Percentiles rank a stretch among this genome's conserved stretches.
phyloP scores from a whole-genome alignment of 2,329 filamentous ascomycete genomes.

The Zymoseptoria brevis region DNA sequence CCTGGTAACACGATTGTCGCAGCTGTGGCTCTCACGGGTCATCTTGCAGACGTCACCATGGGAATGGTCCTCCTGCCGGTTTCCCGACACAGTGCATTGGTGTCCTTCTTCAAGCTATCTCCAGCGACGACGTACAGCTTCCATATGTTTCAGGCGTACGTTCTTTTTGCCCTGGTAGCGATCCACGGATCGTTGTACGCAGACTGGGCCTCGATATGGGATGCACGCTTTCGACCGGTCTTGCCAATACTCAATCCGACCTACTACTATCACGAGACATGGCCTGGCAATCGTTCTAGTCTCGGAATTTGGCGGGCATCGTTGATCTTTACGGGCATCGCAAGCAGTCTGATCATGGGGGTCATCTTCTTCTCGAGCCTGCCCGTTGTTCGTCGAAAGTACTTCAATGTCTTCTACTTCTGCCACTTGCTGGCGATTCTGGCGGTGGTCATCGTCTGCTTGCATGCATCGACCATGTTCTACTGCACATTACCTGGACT shows the following conservation, averaged over 20 bases:
- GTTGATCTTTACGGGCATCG: constrained; percentile 12
- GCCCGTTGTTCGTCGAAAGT: constrained; percentile 7
- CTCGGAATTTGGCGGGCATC: constrained; percentile 12
- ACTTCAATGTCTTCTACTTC: constrained; percentile 17
- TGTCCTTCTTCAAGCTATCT: constrained; percentile 11
- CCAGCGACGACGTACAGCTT: constrained; percentile 7
- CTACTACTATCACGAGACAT: constrained; percentile 11
- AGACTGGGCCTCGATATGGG: constrained; percentile 3
- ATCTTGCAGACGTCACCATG: constrained; percentile 11
- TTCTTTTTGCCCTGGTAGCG: constrained; percentile 3
- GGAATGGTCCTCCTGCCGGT: constrained; percentile 12
- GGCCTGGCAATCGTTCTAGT: constrained; percentile 8
- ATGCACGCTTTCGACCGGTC: constrained; percentile 4
- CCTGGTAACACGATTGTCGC: constrained; percentile 7
- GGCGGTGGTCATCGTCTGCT: constrained; percentile 11
- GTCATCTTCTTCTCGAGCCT: constrained; percentile 11
- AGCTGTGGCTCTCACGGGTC: constrained; percentile 8
- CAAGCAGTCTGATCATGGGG: constrained; percentile 10
- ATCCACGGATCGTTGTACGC: constrained; percentile 6
- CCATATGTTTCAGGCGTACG: constrained; percentile 9
- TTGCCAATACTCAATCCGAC: constrained; percentile 13
- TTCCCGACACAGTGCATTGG: constrained; percentile 8
- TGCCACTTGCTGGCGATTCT: constrained; percentile 10
- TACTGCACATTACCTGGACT: constrained; percentile 14
- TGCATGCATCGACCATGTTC: constrained; percentile 15